phyloP scores from a whole-genome alignment of 768 basidiomycete species.

The Xerocomus potaroensis region DNA sequence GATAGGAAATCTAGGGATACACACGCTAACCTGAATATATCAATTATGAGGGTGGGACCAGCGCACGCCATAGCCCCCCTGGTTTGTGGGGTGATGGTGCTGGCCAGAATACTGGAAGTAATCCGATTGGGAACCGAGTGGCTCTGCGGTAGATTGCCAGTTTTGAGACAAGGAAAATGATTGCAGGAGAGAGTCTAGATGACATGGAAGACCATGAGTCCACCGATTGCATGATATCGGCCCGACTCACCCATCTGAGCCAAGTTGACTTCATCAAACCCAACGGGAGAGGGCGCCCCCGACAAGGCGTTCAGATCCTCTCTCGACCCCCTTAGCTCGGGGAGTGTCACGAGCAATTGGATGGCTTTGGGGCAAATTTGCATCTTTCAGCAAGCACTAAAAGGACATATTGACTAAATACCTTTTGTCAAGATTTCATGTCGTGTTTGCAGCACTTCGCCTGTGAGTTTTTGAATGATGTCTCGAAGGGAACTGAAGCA shows the following conservation, averaged over 20 bases:
- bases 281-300: not conserved
- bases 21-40: not conserved
- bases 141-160: not conserved
- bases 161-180: not conserved
- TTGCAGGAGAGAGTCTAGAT: constrained; percentile 2
- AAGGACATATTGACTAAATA: not conserved
- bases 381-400: not conserved
- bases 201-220: constrained; percentile 5
- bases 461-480: constrained; percentile 16
- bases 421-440: constrained; percentile 22
- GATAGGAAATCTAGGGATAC: not conserved
- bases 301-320: not conserved
- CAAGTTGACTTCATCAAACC: not conserved
- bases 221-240: not conserved
- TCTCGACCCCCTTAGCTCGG: not conserved
- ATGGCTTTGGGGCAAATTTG: constrained; percentile 6
- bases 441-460: constrained; percentile 12
- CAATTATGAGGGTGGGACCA: not conserved
- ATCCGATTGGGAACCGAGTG: not conserved
- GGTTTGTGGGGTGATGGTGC: not conserved
- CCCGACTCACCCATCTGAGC: constrained; percentile 7
- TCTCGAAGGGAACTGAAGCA: constrained; percentile 18
- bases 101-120: constrained; percentile 1
- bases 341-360: constrained; percentile 4
- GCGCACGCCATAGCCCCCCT: not conserved